These are phyloP conservation scores for Aphanomyces astaci DNA, from an alignment of 352 stramenopile genomes.

Conservation along the genomic window DNA sequence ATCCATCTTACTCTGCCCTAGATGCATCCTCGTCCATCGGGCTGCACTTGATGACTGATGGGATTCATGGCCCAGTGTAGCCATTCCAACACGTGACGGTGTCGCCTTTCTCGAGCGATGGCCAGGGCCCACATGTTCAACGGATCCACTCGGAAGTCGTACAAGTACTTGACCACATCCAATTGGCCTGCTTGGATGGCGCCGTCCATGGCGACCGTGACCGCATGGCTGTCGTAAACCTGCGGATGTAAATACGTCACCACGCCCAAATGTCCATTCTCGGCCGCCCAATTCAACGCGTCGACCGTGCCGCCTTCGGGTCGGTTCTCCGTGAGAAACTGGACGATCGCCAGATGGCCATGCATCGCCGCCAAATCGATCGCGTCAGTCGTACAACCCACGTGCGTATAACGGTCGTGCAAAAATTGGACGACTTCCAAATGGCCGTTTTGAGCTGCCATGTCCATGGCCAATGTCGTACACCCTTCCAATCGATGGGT, in stretches of 20 bases:
- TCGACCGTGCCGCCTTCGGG: slow-evolving; percentile 6
- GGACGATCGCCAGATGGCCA: slow-evolving; percentile 51
- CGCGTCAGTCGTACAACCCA: slow-evolving; percentile 53
- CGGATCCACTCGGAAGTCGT: neutral
- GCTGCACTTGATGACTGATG: neutral
- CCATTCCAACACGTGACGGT: slow-evolving; percentile 2
- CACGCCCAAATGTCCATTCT: neutral
- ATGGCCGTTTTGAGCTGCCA: slow-evolving; percentile 18
- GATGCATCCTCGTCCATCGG: too few relatives aligned
- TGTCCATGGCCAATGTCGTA: slow-evolving; percentile 15
- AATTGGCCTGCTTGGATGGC: neutral
- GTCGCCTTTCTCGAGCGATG: neutral
- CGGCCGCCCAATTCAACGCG: neutral
- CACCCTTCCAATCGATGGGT: slow-evolving; percentile 10
- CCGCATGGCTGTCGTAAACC: neutral
- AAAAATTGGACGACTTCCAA: slow-evolving; percentile 20
- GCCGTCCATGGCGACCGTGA: neutral
- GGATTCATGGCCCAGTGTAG: neutral
- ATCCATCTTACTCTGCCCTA: too few relatives aligned
- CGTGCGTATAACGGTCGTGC: slow-evolving; percentile 11
- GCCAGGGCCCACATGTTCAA: slow-evolving; percentile 10
- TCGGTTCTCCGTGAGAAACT: slow-evolving; percentile 23
- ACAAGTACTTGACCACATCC: neutral
- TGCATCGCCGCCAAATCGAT: slow-evolving; percentile 75
- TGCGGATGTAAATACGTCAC: neutral